Evolutionary conservation across 495 filamentous ascomycete genomes (phyloP).

Genomic region (Pyronema domesticum): DNA sequence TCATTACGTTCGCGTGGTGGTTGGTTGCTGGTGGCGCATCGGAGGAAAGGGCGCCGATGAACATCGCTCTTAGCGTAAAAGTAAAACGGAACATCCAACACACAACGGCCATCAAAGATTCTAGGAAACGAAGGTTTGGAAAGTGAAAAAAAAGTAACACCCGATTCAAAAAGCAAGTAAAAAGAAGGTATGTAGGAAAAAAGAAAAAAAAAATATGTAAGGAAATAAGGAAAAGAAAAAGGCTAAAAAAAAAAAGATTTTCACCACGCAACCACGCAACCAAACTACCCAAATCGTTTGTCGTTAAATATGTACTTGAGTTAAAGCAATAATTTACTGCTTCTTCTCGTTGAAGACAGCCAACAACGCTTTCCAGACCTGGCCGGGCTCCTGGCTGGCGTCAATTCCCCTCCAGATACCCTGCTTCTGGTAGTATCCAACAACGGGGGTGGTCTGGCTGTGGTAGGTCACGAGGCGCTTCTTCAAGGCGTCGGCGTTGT

Average conservation of each 20-base stretch:
- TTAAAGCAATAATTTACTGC: background rate
- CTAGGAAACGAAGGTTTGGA: no score
- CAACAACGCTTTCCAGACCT: constrained; percentile 85
- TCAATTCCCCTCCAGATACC: constrained; percentile 95
- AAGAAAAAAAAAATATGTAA: background rate
- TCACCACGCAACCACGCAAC: constrained; percentile 15
- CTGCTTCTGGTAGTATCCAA: constrained; percentile 87
- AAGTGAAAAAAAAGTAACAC: background rate
- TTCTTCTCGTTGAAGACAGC: constrained; percentile 58
- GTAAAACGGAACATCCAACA: background rate
- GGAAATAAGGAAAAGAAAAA: background rate
- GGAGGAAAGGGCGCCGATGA: background rate
- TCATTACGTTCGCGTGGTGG: no score
- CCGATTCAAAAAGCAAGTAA: background rate
- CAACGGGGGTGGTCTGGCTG: constrained; percentile 79
- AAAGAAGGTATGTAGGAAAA: background rate
- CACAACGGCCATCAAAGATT: background rate
- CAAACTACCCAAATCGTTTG: constrained; percentile 3
- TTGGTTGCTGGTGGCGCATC: no score
- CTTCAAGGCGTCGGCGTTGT: constrained; percentile 92
- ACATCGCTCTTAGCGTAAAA: background rate
- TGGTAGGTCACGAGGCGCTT: constrained; percentile 92
- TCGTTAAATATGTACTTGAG: background rate
- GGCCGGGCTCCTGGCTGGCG: constrained; percentile 85
- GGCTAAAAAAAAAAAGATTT: constrained; percentile 3